Conservation (phyloP, 2,329 filamentous ascomycete species). For the Nectriaceae sp. region DNA sequence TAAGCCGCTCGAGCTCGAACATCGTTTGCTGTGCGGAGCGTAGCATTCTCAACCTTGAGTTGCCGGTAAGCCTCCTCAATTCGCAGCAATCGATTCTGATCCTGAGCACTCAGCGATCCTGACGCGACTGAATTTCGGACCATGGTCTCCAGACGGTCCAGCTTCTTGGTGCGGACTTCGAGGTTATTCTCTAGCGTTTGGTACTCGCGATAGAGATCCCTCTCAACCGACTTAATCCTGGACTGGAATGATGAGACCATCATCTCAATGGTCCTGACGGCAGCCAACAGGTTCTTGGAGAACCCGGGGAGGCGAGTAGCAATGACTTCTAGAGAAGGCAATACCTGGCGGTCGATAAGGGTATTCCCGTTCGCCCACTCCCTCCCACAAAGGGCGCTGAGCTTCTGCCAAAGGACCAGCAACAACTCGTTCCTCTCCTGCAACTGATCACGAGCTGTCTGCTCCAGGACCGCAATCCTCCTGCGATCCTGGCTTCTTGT, state of each 20-base stretch:
- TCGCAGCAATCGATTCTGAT: conserved; percentile 50
- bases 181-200: conserved; percentile 81
- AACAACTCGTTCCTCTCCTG: conserved; percentile 87
- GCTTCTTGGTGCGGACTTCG: conserved; percentile 76
- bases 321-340: conserved; percentile 84
- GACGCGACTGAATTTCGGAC: conserved; percentile 65
- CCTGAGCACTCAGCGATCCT: conserved; percentile 45
- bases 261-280: conserved; percentile 83
- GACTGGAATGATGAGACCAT: conserved; percentile 77
- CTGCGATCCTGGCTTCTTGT: conserved; percentile 75
- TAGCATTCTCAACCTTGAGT: conserved; percentile 67
- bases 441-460: conserved; percentile 82
- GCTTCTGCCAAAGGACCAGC: conserved; percentile 84
- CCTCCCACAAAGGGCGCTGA: conserved; percentile 81
- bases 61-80: conserved; percentile 64
- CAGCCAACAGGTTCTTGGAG: conserved; percentile 83
- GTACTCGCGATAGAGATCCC: conserved; percentile 89
- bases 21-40: conserved; percentile 65
- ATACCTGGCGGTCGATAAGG: conserved; percentile 79
- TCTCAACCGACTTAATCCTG: conserved; percentile 82
- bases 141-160: conserved; percentile 83
- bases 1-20: conserved; percentile 54
- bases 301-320: conserved; percentile 84
- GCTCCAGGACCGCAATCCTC: conserved; percentile 74
- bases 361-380: conserved; percentile 93